Conservation (phyloP, 2,329 filamentous ascomycete genomes). For the Grosmannia serpens region DNA sequence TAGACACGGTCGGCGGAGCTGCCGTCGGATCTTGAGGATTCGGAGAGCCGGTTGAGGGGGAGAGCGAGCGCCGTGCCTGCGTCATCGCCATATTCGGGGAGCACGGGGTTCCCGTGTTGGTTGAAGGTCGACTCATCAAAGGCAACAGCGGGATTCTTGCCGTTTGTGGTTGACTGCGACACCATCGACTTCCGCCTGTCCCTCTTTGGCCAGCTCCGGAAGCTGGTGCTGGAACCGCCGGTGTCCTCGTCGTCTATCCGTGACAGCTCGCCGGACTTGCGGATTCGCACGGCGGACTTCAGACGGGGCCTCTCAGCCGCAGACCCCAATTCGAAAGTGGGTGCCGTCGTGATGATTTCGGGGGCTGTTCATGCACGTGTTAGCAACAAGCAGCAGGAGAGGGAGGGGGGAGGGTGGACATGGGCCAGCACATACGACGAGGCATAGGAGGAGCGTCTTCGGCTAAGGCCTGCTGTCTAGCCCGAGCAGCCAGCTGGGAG, state of each 20-base stretch:
- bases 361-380: constrained; percentile 33
- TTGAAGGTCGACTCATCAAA: constrained; percentile 47
- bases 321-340: constrained; percentile 50
- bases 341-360: constrained; percentile 83
- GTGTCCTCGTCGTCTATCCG: constrained; percentile 22
- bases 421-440: constrained; percentile 34
- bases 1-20: constrained; percentile 59
- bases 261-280: constrained; percentile 38
- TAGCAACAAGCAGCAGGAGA: constrained; percentile 12
- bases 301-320: constrained; percentile 40
- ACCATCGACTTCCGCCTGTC: constrained; percentile 29
- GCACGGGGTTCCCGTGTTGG: constrained; percentile 12
- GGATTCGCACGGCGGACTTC: constrained; percentile 39
- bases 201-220: constrained; percentile 22
- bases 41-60: constrained; percentile 57
- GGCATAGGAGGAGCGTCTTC: constrained; percentile 45
- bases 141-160: constrained; percentile 34
- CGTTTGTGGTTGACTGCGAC: constrained; percentile 23
- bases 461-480: constrained; percentile 51
- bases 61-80: constrained; percentile 45
- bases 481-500: constrained; percentile 68
- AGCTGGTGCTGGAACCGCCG: constrained; percentile 6
- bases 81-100: constrained; percentile 49
- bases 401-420: constrained; percentile 1
- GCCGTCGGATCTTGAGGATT: constrained; percentile 82